Evolutionary conservation across 441 rosid species (phyloP).

Genomic region (Caryocar brasiliense): DNA sequence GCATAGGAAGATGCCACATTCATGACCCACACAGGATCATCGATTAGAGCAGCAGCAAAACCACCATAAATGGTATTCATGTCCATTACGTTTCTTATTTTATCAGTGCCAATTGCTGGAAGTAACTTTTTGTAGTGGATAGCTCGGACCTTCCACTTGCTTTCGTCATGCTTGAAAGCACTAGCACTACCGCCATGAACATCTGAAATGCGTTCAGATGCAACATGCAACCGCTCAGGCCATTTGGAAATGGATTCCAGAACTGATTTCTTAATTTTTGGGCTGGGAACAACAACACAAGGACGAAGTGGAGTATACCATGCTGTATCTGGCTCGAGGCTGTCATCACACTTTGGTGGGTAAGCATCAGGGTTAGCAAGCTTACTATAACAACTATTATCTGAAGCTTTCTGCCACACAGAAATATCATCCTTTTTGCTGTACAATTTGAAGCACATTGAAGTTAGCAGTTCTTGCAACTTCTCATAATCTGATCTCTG

Average conservation of each 20-base stretch:
- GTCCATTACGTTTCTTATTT: conserved; percentile 90
- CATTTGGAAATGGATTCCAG: conserved; percentile 61
- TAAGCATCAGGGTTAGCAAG: conserved; percentile 57
- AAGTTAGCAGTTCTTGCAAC: conserved; percentile 59
- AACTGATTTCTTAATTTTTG: conserved; percentile 50
- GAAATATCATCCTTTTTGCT: conserved; percentile 84
- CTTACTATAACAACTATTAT: conserved; percentile 53
- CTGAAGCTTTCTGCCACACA: conserved; percentile 82
- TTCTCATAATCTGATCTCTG: conserved; percentile 79
- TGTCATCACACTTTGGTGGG: conserved; percentile 86
- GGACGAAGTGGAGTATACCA: conserved; percentile 93
- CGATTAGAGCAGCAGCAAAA: conserved; percentile 65
- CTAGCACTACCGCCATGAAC: conserved; percentile 55
- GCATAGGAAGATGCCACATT: conserved; percentile 86
- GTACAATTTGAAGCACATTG: conserved; percentile 87
- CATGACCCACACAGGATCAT: conserved; percentile 88
- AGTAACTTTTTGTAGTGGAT: conserved; percentile 86
- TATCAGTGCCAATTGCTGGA: conserved; percentile 64
- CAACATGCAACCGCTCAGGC: conserved; percentile 62
- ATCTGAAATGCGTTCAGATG: conserved; percentile 73
- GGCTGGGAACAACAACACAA: conserved; percentile 72
- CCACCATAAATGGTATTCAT: conserved; percentile 93
- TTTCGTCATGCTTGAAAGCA: conserved; percentile 57
- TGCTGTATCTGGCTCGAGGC: conserved; percentile 92
- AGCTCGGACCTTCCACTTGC: conserved; percentile 71